Evolutionary conservation across 73 alveolate species (phyloP).

Genomic region (Effrenium voratum): DNA sequence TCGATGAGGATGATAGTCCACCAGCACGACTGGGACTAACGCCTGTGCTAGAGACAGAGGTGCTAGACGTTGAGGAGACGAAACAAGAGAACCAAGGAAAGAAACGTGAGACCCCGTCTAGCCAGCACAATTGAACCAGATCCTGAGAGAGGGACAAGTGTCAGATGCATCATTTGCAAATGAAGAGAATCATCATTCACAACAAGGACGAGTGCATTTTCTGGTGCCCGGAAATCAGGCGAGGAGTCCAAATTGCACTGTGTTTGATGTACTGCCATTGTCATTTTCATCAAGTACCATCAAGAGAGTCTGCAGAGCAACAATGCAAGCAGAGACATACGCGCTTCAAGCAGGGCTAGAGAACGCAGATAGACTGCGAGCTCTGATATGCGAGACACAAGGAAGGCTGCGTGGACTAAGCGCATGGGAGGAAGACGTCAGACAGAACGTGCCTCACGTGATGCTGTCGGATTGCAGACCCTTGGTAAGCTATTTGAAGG

Average conservation of each 20-base stretch:
- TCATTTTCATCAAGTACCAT: neutral
- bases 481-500: neutral
- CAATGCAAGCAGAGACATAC: slow-evolving; percentile 32
- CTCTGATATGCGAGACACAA: neutral
- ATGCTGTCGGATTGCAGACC: neutral
- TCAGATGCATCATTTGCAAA: no score
- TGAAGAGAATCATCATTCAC: no score
- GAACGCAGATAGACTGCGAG: neutral
- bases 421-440: neutral
- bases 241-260: no score
- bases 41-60: no score
- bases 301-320: slow-evolving; percentile 50
- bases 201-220: slow-evolving; percentile 14
- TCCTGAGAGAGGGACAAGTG: no score
- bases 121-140: no score
- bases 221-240: neutral
- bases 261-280: neutral
- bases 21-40: no score
- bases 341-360: neutral
- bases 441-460: neutral
- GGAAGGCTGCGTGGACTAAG: neutral
- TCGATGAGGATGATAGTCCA: no score
- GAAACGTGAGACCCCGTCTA: no score
- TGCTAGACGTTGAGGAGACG: no score
- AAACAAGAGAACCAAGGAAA: no score